Base-by-base conservation (phyloP, 257 asterid species). In the Gentiana macrophylla region DNA sequence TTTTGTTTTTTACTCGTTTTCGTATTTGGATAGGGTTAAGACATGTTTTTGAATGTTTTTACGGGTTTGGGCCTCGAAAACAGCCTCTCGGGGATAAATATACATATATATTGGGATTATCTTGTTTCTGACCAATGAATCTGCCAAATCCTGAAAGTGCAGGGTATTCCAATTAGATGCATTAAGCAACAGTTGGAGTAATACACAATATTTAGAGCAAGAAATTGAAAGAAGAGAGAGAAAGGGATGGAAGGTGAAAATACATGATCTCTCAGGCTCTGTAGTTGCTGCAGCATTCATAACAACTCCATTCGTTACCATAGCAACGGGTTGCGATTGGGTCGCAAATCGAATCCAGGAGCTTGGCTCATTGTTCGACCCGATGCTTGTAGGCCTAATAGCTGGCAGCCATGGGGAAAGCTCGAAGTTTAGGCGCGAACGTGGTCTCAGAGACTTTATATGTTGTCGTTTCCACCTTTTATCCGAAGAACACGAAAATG, bases 361-460 rank as follows among this genome's bases (percentile, higher is more conserved):
- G 89, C 95, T 68, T 89, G 95, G 95, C 37, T 85, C 69, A 89
- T 85, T 3, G 95, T 83, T 69, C 81, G 83, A 1, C 97, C 94
- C 1, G 94, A 89, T 56, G 65, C 88, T 8, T 71, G 78, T 76
- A 67, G 83, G 64, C 74, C 84, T 1, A 89, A 80, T 60, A 77
- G 94, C 78, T 86, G 92, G 97, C 95, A 79, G 71, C 97, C 95
- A 12, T 89, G 97, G 97, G 97, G 97, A 65, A 89, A 86, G 77
- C 95, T 89, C 10, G 95, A 89, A 66, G 97, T 89, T 6, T 89
- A n/a, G 97, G 97, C 92, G 95, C 2, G 95, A 89, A 60, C 80
- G 84, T 35, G 95, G 89, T 46, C 55, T 77, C 50, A 70, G 82
- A 53, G 95, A 89, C 44, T 81, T 78, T 41, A 62, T 89, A 35